A percentile compares a stretch with the other conserved stretches of the same genome.
Conservation (phyloP, 306 rosid species). For the Trichosanthes truncata region DNA sequence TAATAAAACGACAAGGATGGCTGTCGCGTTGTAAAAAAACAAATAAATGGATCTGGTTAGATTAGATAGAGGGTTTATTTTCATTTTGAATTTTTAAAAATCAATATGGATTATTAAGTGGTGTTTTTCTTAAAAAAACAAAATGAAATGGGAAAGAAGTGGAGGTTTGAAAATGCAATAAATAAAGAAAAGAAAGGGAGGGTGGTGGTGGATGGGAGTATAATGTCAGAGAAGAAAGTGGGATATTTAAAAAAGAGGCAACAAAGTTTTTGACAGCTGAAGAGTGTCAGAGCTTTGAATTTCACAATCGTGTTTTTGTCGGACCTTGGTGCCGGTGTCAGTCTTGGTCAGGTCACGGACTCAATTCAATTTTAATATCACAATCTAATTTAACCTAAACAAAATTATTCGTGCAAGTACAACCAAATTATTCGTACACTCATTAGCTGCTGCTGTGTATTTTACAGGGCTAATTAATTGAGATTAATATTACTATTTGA, state of each 20-base stretch:
- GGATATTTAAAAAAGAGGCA: background rate
- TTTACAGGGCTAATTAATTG: background rate
- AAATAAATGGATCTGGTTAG: background rate
- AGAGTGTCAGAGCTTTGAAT: conserved; percentile 12
- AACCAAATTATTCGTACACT: too few species aligned
- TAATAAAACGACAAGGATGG: background rate
- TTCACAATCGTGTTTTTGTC: conserved; percentile 1
- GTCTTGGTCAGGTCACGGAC: background rate
- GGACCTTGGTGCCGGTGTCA: background rate
- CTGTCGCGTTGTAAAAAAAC: background rate
- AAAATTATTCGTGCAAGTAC: background rate
- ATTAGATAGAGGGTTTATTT: too few species aligned
- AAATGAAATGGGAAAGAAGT: background rate
- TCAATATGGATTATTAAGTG: too few species aligned
- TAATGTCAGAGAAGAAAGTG: conserved; percentile 1
- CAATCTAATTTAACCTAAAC: background rate
- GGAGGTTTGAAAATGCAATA: background rate
- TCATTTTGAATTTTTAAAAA: too few species aligned
- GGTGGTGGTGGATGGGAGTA: background rate
- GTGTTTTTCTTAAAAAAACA: too few species aligned
- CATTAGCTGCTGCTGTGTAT: too few species aligned
- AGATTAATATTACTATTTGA: background rate
- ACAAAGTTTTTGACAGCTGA: background rate
- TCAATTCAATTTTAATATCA: background rate
- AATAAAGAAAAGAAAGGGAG: background rate